phyloP scores from a whole-genome alignment of 2,329 filamentous ascomycete genomes.

The Incumbomyces lentus region DNA sequence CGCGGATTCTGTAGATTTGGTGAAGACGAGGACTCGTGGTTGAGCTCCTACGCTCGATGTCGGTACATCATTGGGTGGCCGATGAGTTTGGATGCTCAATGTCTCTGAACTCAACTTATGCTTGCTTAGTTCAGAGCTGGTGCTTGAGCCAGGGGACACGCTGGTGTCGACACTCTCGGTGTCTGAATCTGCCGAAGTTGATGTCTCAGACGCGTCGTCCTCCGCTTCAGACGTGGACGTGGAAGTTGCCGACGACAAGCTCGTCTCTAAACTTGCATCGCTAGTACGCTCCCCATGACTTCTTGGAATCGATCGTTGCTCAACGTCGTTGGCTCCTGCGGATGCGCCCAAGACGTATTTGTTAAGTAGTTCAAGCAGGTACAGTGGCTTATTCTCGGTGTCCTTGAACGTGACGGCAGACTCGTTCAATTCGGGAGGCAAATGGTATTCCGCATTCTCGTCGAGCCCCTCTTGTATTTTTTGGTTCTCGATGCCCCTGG shows the following conservation, averaged over 20 bases:
- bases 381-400: constrained; percentile 65
- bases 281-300: constrained; percentile 11
- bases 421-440: constrained; percentile 57
- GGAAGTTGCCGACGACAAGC: constrained; percentile 26
- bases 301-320: neutral
- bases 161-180: constrained; percentile 7
- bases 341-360: constrained; percentile 33
- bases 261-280: constrained; percentile 6
- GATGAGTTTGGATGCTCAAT: constrained; percentile 70
- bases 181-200: too few relatives aligned
- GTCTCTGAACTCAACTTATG: constrained; percentile 24
- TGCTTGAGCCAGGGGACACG: constrained; percentile 22
- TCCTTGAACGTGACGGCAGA: constrained; percentile 59
- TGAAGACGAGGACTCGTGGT: constrained; percentile 72
- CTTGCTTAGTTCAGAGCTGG: constrained; percentile 23
- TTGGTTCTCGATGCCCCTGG: constrained; percentile 9
- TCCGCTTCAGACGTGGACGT: constrained; percentile 18
- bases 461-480: constrained; percentile 12
- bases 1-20: constrained; percentile 81
- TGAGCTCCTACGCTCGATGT: constrained; percentile 37
- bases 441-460: constrained; percentile 34
- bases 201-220: constrained; percentile 11
- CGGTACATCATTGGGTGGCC: constrained; percentile 46
- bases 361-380: constrained; percentile 66
- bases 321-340: too few relatives aligned